These are phyloP conservation scores for Bacidia gigantensis DNA, from an alignment of 495 filamentous ascomycete genomes.

Conservation along the genomic window DNA sequence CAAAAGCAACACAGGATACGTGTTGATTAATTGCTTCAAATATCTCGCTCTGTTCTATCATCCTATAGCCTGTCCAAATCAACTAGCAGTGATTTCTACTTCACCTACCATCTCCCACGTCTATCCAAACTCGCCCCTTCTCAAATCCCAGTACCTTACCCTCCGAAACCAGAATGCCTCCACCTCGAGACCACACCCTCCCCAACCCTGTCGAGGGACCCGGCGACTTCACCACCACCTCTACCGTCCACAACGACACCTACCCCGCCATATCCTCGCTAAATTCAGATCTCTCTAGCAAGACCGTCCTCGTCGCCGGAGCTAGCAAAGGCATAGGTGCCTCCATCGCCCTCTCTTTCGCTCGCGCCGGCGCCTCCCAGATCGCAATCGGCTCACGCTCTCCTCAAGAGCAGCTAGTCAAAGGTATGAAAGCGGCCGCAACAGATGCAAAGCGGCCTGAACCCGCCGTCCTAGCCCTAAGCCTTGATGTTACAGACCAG, in stretches of 20 bases:
- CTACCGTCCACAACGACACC: constrained; percentile 25
- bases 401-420: not conserved
- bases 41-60: no score
- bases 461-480: constrained; percentile 11
- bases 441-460: not conserved
- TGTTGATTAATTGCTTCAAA: no score
- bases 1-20: no score
- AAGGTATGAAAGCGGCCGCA: not conserved
- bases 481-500: constrained; percentile 32
- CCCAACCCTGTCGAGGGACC: constrained; percentile 2
- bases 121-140: not conserved
- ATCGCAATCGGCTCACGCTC: constrained; percentile 34
- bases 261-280: constrained; percentile 32
- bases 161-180: not conserved
- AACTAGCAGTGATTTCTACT: no score
- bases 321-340: constrained; percentile 37
- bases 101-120: no score
- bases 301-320: constrained; percentile 35
- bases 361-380: constrained; percentile 31
- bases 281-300: constrained; percentile 14
- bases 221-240: constrained; percentile 10
- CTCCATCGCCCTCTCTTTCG: constrained; percentile 31
- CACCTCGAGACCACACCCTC: not conserved
- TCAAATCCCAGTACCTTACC: not conserved
- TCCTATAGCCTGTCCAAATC: no score